Evolutionary conservation across 371 early-diverging fungal species (phyloP).

Genomic region (Caulochytrium protostelioides): DNA sequence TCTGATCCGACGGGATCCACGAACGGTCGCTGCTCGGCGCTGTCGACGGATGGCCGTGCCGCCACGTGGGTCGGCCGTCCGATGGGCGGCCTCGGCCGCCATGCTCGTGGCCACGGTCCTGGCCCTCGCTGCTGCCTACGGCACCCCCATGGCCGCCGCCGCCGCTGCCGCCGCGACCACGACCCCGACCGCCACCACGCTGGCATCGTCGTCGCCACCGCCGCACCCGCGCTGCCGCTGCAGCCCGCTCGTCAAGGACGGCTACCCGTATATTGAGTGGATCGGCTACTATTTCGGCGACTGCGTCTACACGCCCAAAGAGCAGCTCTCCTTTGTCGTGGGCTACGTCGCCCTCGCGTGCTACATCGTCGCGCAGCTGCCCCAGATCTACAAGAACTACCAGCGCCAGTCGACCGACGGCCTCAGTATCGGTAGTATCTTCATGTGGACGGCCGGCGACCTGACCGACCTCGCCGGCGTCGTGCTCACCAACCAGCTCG

Average conservation of each 20-base stretch:
- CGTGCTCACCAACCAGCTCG: constrained; percentile 15
- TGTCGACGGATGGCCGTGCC: no score
- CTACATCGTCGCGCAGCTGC: constrained; percentile 12
- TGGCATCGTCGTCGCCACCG: no score
- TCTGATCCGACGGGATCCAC: no score
- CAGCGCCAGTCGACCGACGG: constrained; percentile 13
- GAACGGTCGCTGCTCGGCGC: no score
- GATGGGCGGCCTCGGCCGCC: no score
- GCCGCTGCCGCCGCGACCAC: no score
- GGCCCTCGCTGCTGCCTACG: no score
- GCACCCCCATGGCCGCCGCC: no score
- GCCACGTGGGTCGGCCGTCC: no score
- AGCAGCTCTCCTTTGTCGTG: constrained; percentile 7
- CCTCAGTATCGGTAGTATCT: constrained; percentile 10
- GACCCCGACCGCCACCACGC: no score
- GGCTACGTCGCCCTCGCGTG: constrained; percentile 8
- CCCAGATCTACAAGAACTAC: constrained; percentile 19
- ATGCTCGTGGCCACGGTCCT: no score
- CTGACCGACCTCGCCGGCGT: constrained; percentile 11
- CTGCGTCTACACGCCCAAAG: constrained; percentile 10
- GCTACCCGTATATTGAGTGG: constrained; percentile 10
- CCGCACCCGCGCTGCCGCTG: no score
- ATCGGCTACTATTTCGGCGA: constrained; percentile 16
- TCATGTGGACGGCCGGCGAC: constrained; percentile 12
- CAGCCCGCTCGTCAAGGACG: constrained; percentile 9